Percentiles rank a stretch among this genome's conserved stretches.
Conservation (phyloP, 352 stramenopile genomes). For the Phytophthora litchii region DNA sequence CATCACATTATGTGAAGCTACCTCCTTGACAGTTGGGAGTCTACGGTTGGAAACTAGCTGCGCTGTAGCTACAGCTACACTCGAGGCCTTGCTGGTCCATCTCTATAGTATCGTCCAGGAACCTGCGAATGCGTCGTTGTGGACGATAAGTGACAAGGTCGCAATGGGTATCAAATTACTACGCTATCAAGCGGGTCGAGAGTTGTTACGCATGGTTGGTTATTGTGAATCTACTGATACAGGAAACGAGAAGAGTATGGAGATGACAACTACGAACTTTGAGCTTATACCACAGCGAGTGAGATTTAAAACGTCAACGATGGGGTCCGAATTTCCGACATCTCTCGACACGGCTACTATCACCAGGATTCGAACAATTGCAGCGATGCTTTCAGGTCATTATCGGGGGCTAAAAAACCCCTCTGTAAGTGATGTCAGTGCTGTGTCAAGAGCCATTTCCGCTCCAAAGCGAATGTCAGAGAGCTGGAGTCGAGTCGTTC, state of each 20-base stretch:
- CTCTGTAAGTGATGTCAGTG: constrained; percentile 56
- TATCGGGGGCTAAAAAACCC: constrained; percentile 45
- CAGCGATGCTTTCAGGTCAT: constrained; percentile 50
- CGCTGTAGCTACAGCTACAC: constrained; percentile 13
- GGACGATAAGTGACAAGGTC: constrained; percentile 32
- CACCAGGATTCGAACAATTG: constrained; percentile 42
- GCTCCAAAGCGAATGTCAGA: constrained; percentile 7
- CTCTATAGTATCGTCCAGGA: constrained; percentile 50
- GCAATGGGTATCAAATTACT: constrained; percentile 33
- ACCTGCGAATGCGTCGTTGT: constrained; percentile 41
- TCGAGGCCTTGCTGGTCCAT: constrained; percentile 40
- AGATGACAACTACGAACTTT: constrained; percentile 12
- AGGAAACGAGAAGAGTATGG: background rate
- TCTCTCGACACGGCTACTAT: constrained; percentile 38
- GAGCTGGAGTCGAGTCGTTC: constrained; percentile 45
- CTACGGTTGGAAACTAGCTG: constrained; percentile 40
- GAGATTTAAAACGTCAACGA: constrained; percentile 47
- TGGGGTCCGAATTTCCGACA: constrained; percentile 3
- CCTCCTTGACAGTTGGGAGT: constrained; percentile 45
- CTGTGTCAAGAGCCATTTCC: constrained; percentile 49
- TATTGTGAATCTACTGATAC: constrained; percentile 27
- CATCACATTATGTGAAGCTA: constrained; percentile 49
- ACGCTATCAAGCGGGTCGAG: constrained; percentile 28
- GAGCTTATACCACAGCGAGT: constrained; percentile 45
- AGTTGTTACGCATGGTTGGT: constrained; percentile 45